Conservation (phyloP, 2,329 filamentous ascomycete species). For the Ceratocystis albifundus region DNA sequence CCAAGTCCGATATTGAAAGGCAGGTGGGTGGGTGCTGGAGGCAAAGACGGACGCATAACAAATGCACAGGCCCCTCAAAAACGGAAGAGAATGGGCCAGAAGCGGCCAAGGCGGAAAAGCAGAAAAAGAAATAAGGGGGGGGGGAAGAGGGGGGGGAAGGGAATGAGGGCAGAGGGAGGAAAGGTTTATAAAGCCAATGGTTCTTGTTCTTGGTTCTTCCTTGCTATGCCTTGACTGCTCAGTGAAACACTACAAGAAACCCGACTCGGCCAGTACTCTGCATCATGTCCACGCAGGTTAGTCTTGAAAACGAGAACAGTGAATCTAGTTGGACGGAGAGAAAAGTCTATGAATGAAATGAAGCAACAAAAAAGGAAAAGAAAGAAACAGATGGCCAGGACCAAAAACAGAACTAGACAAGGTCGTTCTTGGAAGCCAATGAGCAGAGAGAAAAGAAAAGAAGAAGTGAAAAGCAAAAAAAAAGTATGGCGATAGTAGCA, state of each 20-base stretch:
- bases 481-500: background rate
- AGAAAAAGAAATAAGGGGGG: background rate
- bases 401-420: constrained; percentile 6
- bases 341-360: constrained; percentile 5
- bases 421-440: background rate
- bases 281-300: constrained; percentile 12
- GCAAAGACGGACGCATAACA: background rate
- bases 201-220: constrained; percentile 6
- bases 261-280: constrained; percentile 21
- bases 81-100: background rate
- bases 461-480: too few species aligned
- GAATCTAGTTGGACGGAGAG: constrained; percentile 10
- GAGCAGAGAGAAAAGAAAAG: background rate
- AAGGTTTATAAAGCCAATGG: background rate
- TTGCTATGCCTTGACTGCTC: too few species aligned
- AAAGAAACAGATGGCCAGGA: background rate
- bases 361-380: too few species aligned
- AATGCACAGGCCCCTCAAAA: background rate
- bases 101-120: background rate
- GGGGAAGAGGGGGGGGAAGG: too few species aligned
- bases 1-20: background rate
- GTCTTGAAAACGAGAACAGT: constrained; percentile 16
- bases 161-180: constrained; percentile 23
- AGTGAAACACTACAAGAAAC: constrained; percentile 18
- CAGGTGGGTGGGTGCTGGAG: background rate